Conservation (phyloP, 2,329 filamentous ascomycete genomes). For the Cordyceps javanica region DNA sequence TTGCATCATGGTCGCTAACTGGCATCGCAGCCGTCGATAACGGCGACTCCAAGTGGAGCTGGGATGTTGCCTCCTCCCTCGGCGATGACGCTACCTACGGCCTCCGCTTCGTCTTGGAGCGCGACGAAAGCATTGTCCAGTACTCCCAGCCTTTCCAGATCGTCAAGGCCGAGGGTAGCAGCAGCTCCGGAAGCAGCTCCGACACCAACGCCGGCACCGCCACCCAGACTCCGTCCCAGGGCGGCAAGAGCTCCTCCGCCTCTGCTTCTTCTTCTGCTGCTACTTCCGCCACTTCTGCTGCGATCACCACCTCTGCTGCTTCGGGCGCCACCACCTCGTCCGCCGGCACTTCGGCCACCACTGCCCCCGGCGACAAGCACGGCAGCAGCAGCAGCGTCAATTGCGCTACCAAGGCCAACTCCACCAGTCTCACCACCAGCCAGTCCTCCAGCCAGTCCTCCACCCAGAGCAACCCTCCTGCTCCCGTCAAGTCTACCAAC, state of each 20-base stretch:
- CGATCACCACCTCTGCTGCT: constrained; percentile 20
- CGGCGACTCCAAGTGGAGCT: constrained; percentile 38
- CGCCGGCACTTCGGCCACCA: constrained; percentile 15
- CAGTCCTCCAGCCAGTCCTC: constrained; percentile 20
- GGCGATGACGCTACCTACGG: constrained; percentile 48
- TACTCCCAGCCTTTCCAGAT: constrained; percentile 58
- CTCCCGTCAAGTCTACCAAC: constrained; percentile 14
- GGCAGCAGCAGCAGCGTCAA: constrained; percentile 6
- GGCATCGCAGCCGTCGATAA: constrained; percentile 31
- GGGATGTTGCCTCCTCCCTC: constrained; percentile 42
- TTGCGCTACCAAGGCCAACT: not conserved
- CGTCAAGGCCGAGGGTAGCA: constrained; percentile 22
- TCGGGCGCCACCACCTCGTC: not conserved
- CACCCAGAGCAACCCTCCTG: constrained; percentile 16
- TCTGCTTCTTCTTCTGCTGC: constrained; percentile 16
- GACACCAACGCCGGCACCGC: constrained; percentile 26
- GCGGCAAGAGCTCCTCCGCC: constrained; percentile 26
- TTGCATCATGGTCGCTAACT: not conserved
- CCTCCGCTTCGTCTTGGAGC: constrained; percentile 46
- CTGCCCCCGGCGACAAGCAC: constrained; percentile 17
- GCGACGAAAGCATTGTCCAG: constrained; percentile 47
- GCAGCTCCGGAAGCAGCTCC: too few relatives aligned
- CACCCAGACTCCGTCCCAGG: constrained; percentile 24
- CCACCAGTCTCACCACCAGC: constrained; percentile 21
- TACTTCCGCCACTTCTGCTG: constrained; percentile 14